Conservation (phyloP, 2,329 filamentous ascomycete species). For the Fusarium phyllophilum region DNA sequence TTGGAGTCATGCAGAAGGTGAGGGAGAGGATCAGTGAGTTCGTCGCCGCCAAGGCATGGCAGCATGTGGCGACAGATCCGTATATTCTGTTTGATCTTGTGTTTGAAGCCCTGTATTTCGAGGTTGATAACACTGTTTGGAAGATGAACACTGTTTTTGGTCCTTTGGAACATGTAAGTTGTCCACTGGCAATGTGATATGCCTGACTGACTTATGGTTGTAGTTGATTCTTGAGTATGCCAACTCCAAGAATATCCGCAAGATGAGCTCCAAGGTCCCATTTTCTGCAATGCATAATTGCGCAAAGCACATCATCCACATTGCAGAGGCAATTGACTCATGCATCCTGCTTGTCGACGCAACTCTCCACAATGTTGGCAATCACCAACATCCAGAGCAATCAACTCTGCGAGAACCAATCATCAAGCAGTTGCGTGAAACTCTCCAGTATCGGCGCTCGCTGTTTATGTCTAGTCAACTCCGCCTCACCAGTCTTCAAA, state of each 20-base stretch:
- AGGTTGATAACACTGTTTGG: constrained; percentile 45
- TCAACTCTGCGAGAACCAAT: constrained; percentile 20
- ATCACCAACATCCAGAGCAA: not conserved
- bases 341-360: constrained; percentile 42
- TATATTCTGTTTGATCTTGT: constrained; percentile 47
- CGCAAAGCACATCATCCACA: constrained; percentile 46
- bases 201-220: not conserved
- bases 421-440: constrained; percentile 42
- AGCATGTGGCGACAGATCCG: constrained; percentile 36
- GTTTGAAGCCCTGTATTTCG: constrained; percentile 43
- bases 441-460: constrained; percentile 46
- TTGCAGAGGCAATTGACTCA: constrained; percentile 44
- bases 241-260: constrained; percentile 38
- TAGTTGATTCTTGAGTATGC: constrained; percentile 43
- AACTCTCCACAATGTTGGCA: constrained; percentile 27
- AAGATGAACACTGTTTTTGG: constrained; percentile 47
- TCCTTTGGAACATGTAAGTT: constrained; percentile 43
- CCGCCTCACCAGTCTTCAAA: constrained; percentile 48
- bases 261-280: constrained; percentile 42
- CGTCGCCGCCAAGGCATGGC: constrained; percentile 38
- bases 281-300: constrained; percentile 46
- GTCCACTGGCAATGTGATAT: not conserved
- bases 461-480: constrained; percentile 51
- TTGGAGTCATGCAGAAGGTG: constrained; percentile 38
- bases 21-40: constrained; percentile 39